phyloP scores from a whole-genome alignment of 2,329 filamentous ascomycete species.

The Ophiostoma ips region DNA sequence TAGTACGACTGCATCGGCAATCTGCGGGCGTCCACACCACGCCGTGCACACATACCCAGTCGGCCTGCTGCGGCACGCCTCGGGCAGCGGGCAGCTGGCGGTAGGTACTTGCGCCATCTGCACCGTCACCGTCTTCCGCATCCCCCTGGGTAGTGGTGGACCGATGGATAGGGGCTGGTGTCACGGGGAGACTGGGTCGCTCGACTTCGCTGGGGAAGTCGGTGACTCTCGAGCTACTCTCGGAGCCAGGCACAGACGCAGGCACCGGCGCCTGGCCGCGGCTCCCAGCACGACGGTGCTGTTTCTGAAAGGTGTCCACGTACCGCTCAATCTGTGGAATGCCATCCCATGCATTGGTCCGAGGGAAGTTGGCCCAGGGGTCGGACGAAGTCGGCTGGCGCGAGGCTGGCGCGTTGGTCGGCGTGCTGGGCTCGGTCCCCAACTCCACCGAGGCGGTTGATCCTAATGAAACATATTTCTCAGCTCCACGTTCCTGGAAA shows the following conservation, averaged over 20 bases:
- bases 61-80: conserved; percentile 73
- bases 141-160: conserved; percentile 56
- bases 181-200: conserved; percentile 78
- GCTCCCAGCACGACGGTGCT: conserved; percentile 27
- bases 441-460: conserved; percentile 24
- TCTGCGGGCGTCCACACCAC: conserved; percentile 33
- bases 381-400: conserved; percentile 28
- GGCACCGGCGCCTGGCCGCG: conserved; percentile 13
- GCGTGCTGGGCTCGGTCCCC: conserved; percentile 31
- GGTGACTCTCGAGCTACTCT: conserved; percentile 52
- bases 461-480: conserved; percentile 21
- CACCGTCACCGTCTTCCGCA: conserved; percentile 21
- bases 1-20: conserved; percentile 43
- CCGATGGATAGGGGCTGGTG: conserved; percentile 65
- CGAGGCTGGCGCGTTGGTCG: conserved; percentile 34
- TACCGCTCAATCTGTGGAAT: conserved; percentile 79
- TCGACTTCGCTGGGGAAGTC: conserved; percentile 77
- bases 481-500: conserved; percentile 17
- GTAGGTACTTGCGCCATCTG: conserved; percentile 27
- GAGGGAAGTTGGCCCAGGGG: conserved; percentile 60
- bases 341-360: conserved; percentile 85
- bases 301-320: conserved; percentile 60
- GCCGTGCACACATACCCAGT: conserved; percentile 78
- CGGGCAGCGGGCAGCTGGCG: conserved; percentile 58
- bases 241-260: background rate